Conservation (phyloP, 148 eudicot species). For the Vaccinium macrocarpon region DNA sequence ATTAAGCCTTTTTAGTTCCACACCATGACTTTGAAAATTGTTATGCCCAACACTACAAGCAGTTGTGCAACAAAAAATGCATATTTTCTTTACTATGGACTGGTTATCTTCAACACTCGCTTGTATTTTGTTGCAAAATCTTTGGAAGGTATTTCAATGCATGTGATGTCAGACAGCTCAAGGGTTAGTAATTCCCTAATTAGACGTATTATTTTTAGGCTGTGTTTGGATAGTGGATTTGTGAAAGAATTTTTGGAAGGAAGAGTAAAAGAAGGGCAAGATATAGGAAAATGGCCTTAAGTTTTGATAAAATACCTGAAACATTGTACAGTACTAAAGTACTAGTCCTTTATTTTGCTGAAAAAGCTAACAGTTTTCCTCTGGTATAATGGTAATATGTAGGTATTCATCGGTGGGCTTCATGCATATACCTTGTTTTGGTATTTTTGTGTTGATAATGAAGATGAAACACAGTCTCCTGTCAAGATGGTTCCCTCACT, state of each 20-base stretch:
- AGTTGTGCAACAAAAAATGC: neutral
- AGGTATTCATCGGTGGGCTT: slow-evolving; percentile 79
- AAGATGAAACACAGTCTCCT: slow-evolving; percentile 62
- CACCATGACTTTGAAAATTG: neutral
- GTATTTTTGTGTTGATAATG: slow-evolving; percentile 58
- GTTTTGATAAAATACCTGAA: neutral
- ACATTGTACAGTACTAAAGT: neutral
- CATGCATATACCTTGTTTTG: slow-evolving; percentile 88
- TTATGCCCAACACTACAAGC: neutral
- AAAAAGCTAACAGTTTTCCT: neutral
- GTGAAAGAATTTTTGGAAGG: no score
- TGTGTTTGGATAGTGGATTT: no score
- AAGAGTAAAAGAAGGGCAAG: no score
- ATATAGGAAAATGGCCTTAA: no score
- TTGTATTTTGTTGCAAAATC: neutral
- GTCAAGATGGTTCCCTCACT: slow-evolving; percentile 56
- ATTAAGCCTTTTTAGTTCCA: neutral
- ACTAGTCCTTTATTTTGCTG: neutral
- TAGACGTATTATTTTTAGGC: no score
- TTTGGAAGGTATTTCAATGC: neutral
- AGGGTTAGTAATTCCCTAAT: neutral
- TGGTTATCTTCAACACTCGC: neutral
- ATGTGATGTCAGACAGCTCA: neutral
- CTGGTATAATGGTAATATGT: slow-evolving; percentile 12
- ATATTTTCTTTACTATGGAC: neutral